Evolutionary conservation across 495 filamentous ascomycete species (phyloP), one percentile per base, ranked within the genome.

Genomic region (Venustampulla echinocandica): DNA sequence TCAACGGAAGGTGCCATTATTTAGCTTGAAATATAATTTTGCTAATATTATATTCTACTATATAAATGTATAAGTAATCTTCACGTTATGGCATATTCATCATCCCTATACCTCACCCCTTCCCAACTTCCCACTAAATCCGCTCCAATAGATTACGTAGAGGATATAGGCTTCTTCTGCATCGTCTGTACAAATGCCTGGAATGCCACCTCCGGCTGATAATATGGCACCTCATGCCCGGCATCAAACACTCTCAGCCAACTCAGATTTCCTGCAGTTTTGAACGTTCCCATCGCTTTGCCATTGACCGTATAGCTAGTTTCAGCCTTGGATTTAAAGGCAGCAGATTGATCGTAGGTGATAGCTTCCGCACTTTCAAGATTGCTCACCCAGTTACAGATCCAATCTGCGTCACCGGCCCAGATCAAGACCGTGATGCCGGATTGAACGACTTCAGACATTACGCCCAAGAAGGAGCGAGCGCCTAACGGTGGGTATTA

Each of bases 321-420:
- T 27, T 76, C 41, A 0, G 56, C 21, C 21, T 61, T 61, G 34
- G 54, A 46, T 10, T 55, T 54, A 53, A 77, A 79, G 1, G 62
- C 50, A 1, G 59, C 36, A 10, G 60, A 46, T 5, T 64, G 63
- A 0, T 53, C 11, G 44, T 65, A 75, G 22, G 54, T 38, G 21
- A 74, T 57, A 0, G 62, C 60, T 32, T 77, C 62, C n/a, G 70
- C 74, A 17, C 66, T 70, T 0, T 47, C 61, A 7, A 66, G 57
- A 13, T 46, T 60, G 21, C 74, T 75, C 21, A 66, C 52, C 68
- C 69, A 77, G 58, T 79, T 77, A 53, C 70, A 77, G 46, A 76
- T 74, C 64, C 64, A 78, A 52, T 77, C 72, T 11, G 65, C 65
- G 44, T 73, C 72, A 40, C 75, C 74, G 4, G 74, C 74, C 73